Evolutionary conservation across 169 alveolate genomes (phyloP), one percentile per base, ranked within the genome.

Genomic region (Cystoisospora suis): DNA sequence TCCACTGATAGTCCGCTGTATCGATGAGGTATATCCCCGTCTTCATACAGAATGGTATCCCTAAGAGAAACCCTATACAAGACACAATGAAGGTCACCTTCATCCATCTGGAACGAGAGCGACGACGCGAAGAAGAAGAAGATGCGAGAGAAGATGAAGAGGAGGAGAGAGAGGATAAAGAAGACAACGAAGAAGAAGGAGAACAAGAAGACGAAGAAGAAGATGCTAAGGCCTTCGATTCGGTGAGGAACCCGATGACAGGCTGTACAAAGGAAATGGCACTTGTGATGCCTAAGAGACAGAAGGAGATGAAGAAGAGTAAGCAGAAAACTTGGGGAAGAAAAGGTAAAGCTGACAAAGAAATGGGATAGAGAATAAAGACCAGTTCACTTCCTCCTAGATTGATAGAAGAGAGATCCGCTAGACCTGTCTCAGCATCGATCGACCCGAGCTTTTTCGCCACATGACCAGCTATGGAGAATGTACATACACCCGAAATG

Each of bases 1-100:
- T 79, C 91, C 91, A 86, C 58, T 70, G 75, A 56, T 59, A 86
- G 86, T 86, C 91, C 34, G 91, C 91, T 5, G 91, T 29, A 40
- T 86, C 83, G 58, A 86, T 12, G 38, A 69, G 77, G 81, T 29
- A 34, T 6, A 69, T n/a, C 4, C 72, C 46, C n/a, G 61, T 7
- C 38, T 59, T 85, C 61, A 27, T n/a, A 53, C 91, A 86, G 53
- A 70, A 46, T 69, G 42, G 79, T n/a, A 72, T n/a, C 36, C 91
- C 56, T 58, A 75, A 32, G 80, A 75, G 40, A 46, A 80, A 49
- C 65, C 91, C 59, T 59, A n/a, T 20, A 53, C 27, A n/a, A 83
- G 87, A 72, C n/a, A 46, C 47, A 15, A 77, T 36, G 42, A 46
- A 6, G 15, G 80, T 32, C 27, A 87, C 46, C 29, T 42, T 32